These are phyloP conservation scores for Blumeria hordei DNA, from an alignment of 2,329 filamentous ascomycete species.

Conservation along the genomic window DNA sequence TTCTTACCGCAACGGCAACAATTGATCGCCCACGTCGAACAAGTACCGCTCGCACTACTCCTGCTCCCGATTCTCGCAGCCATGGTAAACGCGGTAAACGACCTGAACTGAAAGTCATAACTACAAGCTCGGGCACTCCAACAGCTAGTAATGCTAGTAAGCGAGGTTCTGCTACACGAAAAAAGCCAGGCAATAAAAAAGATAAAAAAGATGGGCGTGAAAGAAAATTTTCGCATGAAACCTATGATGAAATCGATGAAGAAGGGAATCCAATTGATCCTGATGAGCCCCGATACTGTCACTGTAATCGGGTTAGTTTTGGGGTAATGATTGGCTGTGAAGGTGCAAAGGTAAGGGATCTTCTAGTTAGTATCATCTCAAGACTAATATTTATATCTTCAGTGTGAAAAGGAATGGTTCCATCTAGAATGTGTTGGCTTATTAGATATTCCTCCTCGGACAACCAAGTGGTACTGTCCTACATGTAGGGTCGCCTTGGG, in stretches of 20 bases:
- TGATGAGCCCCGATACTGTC: slow-evolving; percentile 51
- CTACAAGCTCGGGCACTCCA: slow-evolving; percentile 19
- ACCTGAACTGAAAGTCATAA: slow-evolving; percentile 50
- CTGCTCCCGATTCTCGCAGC: slow-evolving; percentile 19
- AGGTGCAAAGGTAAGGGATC: slow-evolving; percentile 41
- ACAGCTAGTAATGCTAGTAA: slow-evolving; percentile 41
- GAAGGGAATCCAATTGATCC: slow-evolving; percentile 49
- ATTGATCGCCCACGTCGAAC: slow-evolving; percentile 15
- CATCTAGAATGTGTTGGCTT: slow-evolving; percentile 57
- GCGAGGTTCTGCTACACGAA: slow-evolving; percentile 43
- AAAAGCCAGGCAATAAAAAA: slow-evolving; percentile 29
- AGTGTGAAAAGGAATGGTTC: slow-evolving; percentile 70
- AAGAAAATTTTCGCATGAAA: slow-evolving; percentile 22
- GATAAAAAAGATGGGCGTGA: slow-evolving; percentile 17
- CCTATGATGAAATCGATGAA: slow-evolving; percentile 36
- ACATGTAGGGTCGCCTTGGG: slow-evolving; percentile 41
- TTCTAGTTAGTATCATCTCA: too few species aligned
- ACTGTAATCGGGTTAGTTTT: slow-evolving; percentile 58
- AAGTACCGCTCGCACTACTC: slow-evolving; percentile 18
- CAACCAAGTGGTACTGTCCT: slow-evolving; percentile 68
- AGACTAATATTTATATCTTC: slow-evolving; percentile 5
- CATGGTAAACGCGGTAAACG: slow-evolving; percentile 36
- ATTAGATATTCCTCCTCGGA: slow-evolving; percentile 39
- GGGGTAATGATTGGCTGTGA: slow-evolving; percentile 70
- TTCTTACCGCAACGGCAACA: slow-evolving; percentile 6